A percentile compares a stretch with the other conserved stretches of the same genome.
phyloP scores from a whole-genome alignment of 257 asterid species.

The Echium plantagineum region DNA sequence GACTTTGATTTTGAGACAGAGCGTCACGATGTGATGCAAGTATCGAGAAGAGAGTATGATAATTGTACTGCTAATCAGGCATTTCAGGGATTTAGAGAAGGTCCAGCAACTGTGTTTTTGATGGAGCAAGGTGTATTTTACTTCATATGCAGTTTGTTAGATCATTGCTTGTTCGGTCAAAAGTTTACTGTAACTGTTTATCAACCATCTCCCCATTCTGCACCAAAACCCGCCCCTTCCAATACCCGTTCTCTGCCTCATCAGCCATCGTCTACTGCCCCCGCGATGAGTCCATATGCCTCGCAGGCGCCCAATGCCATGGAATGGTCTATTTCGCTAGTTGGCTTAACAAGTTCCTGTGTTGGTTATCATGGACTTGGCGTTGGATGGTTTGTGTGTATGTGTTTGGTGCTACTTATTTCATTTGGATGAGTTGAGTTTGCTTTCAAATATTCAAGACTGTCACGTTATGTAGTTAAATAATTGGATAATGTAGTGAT shows the following conservation, averaged over 20 bases:
- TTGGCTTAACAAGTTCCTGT: background rate
- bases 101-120: slow-evolving; percentile 28
- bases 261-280: background rate
- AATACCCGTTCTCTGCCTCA: background rate
- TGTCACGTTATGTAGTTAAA: background rate
- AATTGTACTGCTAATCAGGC: slow-evolving; percentile 37
- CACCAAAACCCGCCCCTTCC: slow-evolving; percentile 4
- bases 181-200: slow-evolving; percentile 34
- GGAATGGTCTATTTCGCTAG: background rate
- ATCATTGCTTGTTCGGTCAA: slow-evolving; percentile 48
- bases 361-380: background rate
- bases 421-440: background rate
- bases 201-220: background rate
- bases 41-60: slow-evolving; percentile 38
- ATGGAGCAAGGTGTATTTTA: slow-evolving; percentile 36
- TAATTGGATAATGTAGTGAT: background rate
- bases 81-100: slow-evolving; percentile 30
- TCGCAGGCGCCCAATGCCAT: background rate
- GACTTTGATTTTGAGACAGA: slow-evolving; percentile 54
- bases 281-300: background rate
- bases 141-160: slow-evolving; percentile 42
- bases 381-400: background rate
- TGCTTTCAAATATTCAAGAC: background rate
- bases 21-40: slow-evolving; percentile 42
- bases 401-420: background rate